These are phyloP conservation scores for Sphenostylis stenocarpa DNA, from an alignment of 306 rosid genomes.

Conservation along the genomic window DNA sequence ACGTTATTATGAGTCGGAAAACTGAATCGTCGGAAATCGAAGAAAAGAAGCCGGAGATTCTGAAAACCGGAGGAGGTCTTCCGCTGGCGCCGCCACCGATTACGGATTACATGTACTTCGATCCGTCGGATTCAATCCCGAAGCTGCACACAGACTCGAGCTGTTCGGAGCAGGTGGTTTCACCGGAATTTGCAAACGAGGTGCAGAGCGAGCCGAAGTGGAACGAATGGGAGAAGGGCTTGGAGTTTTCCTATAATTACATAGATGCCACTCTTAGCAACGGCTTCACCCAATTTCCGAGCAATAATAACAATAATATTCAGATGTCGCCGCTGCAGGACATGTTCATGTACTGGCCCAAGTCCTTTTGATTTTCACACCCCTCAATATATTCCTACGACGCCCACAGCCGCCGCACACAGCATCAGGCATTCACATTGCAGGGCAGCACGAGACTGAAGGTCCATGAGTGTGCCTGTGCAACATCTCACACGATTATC, in stretches of 20 bases:
- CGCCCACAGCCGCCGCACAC: background rate
- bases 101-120: slow-evolving; percentile 60
- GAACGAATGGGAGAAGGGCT: slow-evolving; percentile 74
- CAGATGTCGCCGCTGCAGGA: slow-evolving; percentile 92
- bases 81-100: slow-evolving; percentile 37
- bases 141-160: slow-evolving; percentile 91
- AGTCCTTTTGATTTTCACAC: slow-evolving; percentile 39
- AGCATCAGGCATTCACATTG: background rate
- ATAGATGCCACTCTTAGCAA: slow-evolving; percentile 50
- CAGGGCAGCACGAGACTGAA: slow-evolving; percentile 75
- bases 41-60: slow-evolving; percentile 67
- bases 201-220: slow-evolving; percentile 94
- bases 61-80: slow-evolving; percentile 3
- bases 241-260: slow-evolving; percentile 59
- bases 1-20: background rate
- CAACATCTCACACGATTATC: background rate
- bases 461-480: slow-evolving; percentile 74
- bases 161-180: slow-evolving; percentile 94
- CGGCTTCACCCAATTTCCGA: background rate
- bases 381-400: too few species aligned
- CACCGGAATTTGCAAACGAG: slow-evolving; percentile 85
- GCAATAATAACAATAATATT: background rate
- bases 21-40: slow-evolving; percentile 39
- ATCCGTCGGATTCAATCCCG: slow-evolving; percentile 77
- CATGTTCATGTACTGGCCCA: slow-evolving; percentile 73